Conservation (phyloP, 1,284 basidiomycete genomes). For the Gymnopus androsaceus region DNA sequence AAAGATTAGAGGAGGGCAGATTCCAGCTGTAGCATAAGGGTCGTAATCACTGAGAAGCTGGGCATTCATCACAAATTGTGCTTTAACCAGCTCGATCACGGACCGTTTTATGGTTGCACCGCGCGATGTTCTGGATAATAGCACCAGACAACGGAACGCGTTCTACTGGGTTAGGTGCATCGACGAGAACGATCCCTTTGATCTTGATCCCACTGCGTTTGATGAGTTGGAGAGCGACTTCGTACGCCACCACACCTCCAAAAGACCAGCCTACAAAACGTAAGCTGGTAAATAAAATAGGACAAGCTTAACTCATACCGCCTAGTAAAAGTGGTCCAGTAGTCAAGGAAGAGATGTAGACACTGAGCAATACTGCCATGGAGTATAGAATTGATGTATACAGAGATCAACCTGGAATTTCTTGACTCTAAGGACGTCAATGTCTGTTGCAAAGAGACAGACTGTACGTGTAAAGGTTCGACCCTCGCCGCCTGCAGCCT, state of each 20-base stretch:
- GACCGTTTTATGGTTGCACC: constrained; percentile 23
- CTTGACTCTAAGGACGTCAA: no score
- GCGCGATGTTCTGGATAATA: constrained; percentile 44
- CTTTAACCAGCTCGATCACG: constrained; percentile 19
- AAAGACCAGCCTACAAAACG: constrained; percentile 69
- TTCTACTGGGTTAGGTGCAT: constrained; percentile 58
- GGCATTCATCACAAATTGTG: constrained; percentile 20
- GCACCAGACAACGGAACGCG: constrained; percentile 49
- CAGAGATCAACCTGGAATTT: no score
- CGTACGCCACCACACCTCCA: constrained; percentile 70
- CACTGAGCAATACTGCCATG: constrained; percentile 57
- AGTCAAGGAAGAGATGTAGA: constrained; percentile 35
- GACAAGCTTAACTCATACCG: constrained; percentile 52
- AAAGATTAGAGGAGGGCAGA: constrained; percentile 41
- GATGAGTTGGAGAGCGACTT: constrained; percentile 56
- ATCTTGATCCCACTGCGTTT: constrained; percentile 43
- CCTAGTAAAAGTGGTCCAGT: constrained; percentile 52
- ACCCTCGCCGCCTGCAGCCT: no score
- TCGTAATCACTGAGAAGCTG: constrained; percentile 19
- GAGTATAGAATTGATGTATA: no score
- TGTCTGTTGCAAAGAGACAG: no score
- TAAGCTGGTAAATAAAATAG: neutral
- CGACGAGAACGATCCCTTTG: constrained; percentile 63
- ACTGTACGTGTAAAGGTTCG: no score
- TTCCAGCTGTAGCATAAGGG: constrained; percentile 11